A percentile compares a stretch with the other conserved stretches of the same genome.
These are phyloP conservation scores for Collariella sp. DNA, from an alignment of 495 filamentous ascomycete species.

Conservation along the genomic window DNA sequence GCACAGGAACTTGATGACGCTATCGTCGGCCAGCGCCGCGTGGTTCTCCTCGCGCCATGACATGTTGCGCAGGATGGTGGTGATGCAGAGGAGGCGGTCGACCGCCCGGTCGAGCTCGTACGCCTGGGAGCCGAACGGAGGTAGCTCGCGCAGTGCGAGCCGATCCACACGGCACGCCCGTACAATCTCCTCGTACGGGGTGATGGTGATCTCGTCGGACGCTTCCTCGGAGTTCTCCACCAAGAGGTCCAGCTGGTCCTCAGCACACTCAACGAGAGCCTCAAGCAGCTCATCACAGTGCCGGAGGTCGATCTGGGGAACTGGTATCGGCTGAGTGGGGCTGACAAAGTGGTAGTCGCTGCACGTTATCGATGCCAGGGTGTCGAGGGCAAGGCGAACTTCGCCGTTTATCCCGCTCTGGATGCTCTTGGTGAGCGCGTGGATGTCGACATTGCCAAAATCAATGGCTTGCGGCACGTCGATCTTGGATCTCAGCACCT, in stretches of 20 bases:
- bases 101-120: conserved; percentile 81
- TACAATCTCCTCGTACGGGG: conserved; percentile 79
- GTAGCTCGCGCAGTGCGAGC: conserved; percentile 57
- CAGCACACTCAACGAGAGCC: conserved; percentile 78
- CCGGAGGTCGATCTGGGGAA: conserved; percentile 43
- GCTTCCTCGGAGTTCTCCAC: conserved; percentile 73
- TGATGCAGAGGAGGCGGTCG: conserved; percentile 81
- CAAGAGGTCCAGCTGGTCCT: conserved; percentile 73
- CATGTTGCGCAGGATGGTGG: conserved; percentile 85
- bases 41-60: conserved; percentile 74
- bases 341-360: conserved; percentile 43
- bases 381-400: conserved; percentile 79
- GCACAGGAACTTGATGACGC: conserved; percentile 71
- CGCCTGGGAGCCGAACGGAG: conserved; percentile 63
- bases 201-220: conserved; percentile 70
- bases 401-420: conserved; percentile 86
- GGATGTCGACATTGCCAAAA: conserved; percentile 79
- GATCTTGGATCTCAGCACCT: conserved; percentile 56
- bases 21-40: conserved; percentile 56
- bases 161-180: conserved; percentile 66
- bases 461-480: conserved; percentile 68
- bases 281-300: conserved; percentile 85
- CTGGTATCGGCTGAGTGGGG: conserved; percentile 10
- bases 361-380: conserved; percentile 48
- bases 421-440: conserved; percentile 85